phyloP scores from a whole-genome alignment of 2,329 filamentous ascomycete genomes.

The Monilinia fructigena region DNA sequence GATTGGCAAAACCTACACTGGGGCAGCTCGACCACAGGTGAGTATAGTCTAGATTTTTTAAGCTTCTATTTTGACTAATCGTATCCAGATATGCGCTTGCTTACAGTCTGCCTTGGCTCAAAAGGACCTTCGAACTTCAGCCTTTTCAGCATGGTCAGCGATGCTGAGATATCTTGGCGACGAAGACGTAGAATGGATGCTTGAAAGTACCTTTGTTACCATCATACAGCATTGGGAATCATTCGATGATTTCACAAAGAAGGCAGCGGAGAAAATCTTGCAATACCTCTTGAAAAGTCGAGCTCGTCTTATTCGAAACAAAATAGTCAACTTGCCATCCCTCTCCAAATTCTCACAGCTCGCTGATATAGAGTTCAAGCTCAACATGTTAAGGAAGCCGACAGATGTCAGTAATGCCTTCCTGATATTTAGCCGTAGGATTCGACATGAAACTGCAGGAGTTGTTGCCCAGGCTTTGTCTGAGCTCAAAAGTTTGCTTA shows the following conservation, averaged over 20 bases:
- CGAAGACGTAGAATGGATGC: constrained; percentile 73
- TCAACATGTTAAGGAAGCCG: constrained; percentile 63
- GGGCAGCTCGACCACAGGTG: constrained; percentile 86
- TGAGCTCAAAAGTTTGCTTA: constrained; percentile 74
- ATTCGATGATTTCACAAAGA: constrained; percentile 61
- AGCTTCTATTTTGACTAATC: neutral
- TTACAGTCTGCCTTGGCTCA: constrained; percentile 79
- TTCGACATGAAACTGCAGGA: constrained; percentile 78
- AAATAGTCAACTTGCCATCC: constrained; percentile 75
- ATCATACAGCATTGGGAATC: constrained; percentile 75
- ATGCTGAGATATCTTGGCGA: constrained; percentile 73
- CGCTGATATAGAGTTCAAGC: constrained; percentile 61
- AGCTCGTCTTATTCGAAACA: constrained; percentile 56
- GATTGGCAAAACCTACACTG: constrained; percentile 69
- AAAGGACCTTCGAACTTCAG: constrained; percentile 70
- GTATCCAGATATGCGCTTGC: constrained; percentile 77
- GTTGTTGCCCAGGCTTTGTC: constrained; percentile 79
- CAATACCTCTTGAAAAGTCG: constrained; percentile 42
- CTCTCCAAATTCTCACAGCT: constrained; percentile 69
- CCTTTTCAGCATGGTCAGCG: constrained; percentile 80
- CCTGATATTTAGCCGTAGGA: constrained; percentile 68
- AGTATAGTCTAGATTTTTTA: constrained; percentile 43
- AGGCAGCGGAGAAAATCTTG: constrained; percentile 62
- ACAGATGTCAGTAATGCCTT: constrained; percentile 67
- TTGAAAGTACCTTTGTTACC: constrained; percentile 88